Conservation (phyloP, 1,284 basidiomycete species). For the Neonothopanus nambi region DNA sequence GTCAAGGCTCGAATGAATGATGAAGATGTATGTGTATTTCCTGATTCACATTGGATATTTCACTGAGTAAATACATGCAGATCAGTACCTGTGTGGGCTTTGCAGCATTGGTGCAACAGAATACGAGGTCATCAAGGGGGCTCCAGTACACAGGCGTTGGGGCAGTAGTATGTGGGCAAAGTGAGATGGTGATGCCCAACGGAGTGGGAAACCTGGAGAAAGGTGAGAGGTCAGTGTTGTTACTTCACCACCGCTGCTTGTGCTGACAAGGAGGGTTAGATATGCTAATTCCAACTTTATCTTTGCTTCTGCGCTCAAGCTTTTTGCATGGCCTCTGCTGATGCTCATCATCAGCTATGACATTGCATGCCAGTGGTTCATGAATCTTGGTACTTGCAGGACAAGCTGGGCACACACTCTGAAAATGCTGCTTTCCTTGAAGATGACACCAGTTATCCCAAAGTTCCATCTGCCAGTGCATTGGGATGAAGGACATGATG, state of each 20-base stretch:
- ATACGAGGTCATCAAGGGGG: conserved; percentile 1
- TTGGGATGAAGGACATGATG: conserved; percentile 2
- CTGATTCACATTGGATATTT: too few species aligned
- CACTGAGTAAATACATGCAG: background rate
- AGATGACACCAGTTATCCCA: conserved; percentile 6
- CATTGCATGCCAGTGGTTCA: conserved; percentile 3
- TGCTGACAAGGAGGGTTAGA: too few species aligned
- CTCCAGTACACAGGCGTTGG: conserved; percentile 5
- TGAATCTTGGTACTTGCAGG: background rate
- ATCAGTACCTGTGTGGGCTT: conserved; percentile 12
- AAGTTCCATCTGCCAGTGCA: conserved; percentile 11
- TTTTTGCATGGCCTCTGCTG: background rate
- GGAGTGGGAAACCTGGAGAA: conserved; percentile 8
- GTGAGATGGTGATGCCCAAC: conserved; percentile 8
- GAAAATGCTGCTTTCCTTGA: background rate
- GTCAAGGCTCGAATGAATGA: background rate
- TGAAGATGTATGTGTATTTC: background rate
- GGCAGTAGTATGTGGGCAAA: background rate
- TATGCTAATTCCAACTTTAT: conserved; percentile 1
- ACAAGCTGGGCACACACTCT: background rate
- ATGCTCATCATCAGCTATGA: background rate
- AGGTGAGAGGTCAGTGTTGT: conserved; percentile 7
- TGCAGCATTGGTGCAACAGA: conserved; percentile 5
- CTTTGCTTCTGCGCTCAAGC: background rate
- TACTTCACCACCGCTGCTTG: too few species aligned